A percentile compares a stretch with the other conserved stretches of the same genome.
Evolutionary conservation across 2,329 filamentous ascomycete species (phyloP).

Genomic region (Cadophora sp.): DNA sequence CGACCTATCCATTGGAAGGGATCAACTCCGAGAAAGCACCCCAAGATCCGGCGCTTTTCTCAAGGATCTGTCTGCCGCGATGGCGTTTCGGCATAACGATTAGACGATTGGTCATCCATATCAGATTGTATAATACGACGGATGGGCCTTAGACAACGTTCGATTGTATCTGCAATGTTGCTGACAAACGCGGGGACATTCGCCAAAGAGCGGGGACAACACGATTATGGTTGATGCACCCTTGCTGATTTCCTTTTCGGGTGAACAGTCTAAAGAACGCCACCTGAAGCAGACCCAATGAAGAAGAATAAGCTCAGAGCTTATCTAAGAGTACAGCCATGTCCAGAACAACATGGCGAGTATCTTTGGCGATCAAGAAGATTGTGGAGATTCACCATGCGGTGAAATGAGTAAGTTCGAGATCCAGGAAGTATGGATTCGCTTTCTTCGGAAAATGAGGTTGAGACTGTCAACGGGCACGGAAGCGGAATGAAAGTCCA

Average conservation of each 20-base stretch:
- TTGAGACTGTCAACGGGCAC: background rate
- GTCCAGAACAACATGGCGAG: slow-evolving; percentile 1
- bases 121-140: background rate
- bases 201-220: background rate
- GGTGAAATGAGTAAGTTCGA: slow-evolving; percentile 7
- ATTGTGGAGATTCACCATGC: background rate
- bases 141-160: background rate
- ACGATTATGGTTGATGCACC: slow-evolving; percentile 15
- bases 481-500: background rate
- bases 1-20: background rate
- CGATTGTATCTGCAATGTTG: slow-evolving; percentile 6
- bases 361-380: background rate
- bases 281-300: slow-evolving; percentile 4
- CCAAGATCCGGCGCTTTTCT: background rate
- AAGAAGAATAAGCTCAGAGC: slow-evolving; percentile 16
- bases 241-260: slow-evolving; percentile 20
- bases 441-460: slow-evolving; percentile 11
- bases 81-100: background rate
- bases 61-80: slow-evolving; percentile 1
- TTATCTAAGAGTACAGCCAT: slow-evolving; percentile 8
- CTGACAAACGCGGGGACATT: background rate
- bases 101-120: background rate
- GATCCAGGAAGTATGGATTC: background rate
- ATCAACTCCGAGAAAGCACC: background rate
- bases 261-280: slow-evolving; percentile 7